Conservation (phyloP, 2,329 filamentous ascomycete species). For the Fusarium haematococcum region DNA sequence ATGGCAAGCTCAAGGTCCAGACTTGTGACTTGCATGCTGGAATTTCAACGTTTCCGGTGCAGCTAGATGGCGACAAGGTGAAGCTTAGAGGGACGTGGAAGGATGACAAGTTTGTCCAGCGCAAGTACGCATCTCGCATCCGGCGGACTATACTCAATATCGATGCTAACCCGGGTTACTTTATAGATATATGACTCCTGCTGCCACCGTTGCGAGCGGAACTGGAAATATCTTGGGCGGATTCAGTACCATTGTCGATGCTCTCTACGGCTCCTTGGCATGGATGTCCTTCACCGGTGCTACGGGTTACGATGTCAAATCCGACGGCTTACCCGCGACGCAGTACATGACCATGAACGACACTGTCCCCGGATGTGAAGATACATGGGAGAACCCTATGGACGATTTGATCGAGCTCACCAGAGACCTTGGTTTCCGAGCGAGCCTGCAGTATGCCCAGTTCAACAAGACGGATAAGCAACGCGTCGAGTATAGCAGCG, state of each 20-base stretch:
- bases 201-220: background rate
- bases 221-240: slow-evolving; percentile 32
- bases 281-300: slow-evolving; percentile 33
- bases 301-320: slow-evolving; percentile 23
- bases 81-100: slow-evolving; percentile 27
- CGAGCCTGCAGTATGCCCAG: slow-evolving; percentile 34
- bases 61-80: slow-evolving; percentile 6
- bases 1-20: slow-evolving; percentile 24
- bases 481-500: slow-evolving; percentile 21
- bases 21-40: slow-evolving; percentile 37
- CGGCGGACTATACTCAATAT: background rate
- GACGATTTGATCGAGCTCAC: slow-evolving; percentile 40
- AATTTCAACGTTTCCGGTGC: slow-evolving; percentile 23
- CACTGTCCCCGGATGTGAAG: slow-evolving; percentile 5
- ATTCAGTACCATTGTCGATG: slow-evolving; percentile 22
- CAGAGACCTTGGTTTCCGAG: slow-evolving; percentile 34
- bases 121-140: slow-evolving; percentile 19
- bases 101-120: slow-evolving; percentile 32
- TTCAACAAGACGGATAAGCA: slow-evolving; percentile 36
- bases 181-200: slow-evolving; percentile 31
- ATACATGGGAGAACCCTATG: slow-evolving; percentile 35
- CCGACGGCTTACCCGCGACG: slow-evolving; percentile 20
- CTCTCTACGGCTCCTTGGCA: slow-evolving; percentile 17
- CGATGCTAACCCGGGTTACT: background rate
- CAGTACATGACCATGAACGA: slow-evolving; percentile 37